phyloP scores from a whole-genome alignment of 148 eudicot species.

The Pouteria glomerata region DNA sequence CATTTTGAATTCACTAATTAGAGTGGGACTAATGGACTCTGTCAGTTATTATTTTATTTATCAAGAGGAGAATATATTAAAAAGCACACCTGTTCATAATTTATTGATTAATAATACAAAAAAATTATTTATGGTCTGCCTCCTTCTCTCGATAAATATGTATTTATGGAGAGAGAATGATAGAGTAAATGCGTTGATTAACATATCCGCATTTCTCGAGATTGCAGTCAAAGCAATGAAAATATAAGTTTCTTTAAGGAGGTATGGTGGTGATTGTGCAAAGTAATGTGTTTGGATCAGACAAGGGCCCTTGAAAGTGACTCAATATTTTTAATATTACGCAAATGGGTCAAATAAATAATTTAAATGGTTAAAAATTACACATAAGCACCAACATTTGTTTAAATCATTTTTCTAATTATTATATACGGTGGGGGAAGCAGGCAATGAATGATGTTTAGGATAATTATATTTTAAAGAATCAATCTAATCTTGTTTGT shows the following conservation, averaged over 20 bases:
- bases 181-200: neutral
- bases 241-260: conserved; percentile 3
- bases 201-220: neutral
- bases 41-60: neutral
- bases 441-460: no score
- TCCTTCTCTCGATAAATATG: neutral
- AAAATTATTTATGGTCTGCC: neutral
- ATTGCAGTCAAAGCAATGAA: neutral
- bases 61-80: neutral
- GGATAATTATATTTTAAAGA: neutral
- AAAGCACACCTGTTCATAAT: neutral
- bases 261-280: neutral
- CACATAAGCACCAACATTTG: neutral
- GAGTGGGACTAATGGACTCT: no score
- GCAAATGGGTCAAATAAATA: neutral
- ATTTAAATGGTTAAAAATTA: no score
- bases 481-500: neutral
- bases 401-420: neutral
- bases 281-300: neutral
- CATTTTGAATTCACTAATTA: neutral
- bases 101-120: neutral
- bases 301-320: neutral
- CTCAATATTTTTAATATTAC: neutral
- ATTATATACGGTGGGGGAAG: no score
- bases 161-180: no score